Conservation (phyloP, 179 eudicot species). For the Beta macrorhiza region DNA sequence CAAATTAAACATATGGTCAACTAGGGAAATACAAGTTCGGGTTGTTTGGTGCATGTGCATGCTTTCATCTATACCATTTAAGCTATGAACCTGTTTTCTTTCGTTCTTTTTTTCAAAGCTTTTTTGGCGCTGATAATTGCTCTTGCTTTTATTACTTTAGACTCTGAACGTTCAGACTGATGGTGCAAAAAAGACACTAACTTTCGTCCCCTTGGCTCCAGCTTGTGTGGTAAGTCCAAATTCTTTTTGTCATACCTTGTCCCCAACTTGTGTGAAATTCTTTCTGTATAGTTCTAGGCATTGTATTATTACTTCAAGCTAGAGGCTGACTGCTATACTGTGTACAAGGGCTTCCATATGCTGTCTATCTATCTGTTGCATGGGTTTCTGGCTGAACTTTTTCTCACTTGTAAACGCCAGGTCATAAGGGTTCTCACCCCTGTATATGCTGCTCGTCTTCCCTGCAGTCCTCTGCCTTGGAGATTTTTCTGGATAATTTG, state of each 20-base stretch:
- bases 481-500: conserved; percentile 71
- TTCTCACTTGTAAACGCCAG: conserved; percentile 34
- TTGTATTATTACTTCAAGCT: background rate
- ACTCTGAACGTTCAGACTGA: conserved; percentile 63
- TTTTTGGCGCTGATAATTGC: conserved; percentile 6
- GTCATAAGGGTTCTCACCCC: conserved; percentile 83
- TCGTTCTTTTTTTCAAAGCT: background rate
- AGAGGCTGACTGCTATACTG: background rate
- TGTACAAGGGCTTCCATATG: background rate
- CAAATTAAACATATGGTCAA: background rate
- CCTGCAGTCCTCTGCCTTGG: conserved; percentile 62
- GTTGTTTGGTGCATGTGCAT: background rate
- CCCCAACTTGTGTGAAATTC: background rate
- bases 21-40: background rate
- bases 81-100: background rate
- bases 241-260: background rate
- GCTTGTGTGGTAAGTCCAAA: conserved; percentile 82
- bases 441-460: conserved; percentile 83
- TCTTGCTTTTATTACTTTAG: conserved; percentile 34
- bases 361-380: background rate
- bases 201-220: conserved; percentile 89
- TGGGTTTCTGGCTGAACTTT: background rate
- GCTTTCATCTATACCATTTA: no score
- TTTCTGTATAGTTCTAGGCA: background rate
- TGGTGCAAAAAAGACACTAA: conserved; percentile 56